phyloP scores from a whole-genome alignment of 345 rosid genomes.

The Reutealis trisperma region DNA sequence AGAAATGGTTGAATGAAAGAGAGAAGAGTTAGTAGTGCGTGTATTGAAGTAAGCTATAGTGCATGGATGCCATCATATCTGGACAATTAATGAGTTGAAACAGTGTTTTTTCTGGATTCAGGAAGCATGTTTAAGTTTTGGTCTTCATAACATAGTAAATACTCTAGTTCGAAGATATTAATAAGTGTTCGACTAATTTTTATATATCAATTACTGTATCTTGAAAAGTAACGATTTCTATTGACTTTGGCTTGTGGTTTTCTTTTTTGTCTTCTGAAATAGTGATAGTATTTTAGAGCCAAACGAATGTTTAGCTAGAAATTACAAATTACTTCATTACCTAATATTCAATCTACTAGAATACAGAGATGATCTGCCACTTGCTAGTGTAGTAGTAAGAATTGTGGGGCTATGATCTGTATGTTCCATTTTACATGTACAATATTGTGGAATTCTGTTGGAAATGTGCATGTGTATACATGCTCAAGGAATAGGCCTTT shows the following conservation, averaged over 20 bases:
- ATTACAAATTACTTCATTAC: not conserved
- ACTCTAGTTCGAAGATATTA: not conserved
- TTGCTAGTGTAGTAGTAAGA: not conserved
- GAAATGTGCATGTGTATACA: not conserved
- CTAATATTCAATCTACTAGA: not conserved
- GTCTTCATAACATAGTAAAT: not conserved
- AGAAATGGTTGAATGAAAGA: not conserved
- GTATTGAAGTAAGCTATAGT: not conserved
- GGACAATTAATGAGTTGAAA: not conserved
- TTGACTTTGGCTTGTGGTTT: not conserved
- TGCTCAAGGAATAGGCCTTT: no score
- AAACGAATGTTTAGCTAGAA: not conserved
- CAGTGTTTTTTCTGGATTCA: not conserved
- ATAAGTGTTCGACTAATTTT: not conserved
- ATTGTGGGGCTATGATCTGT: not conserved
- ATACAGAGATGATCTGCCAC: not conserved
- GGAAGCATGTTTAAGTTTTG: not conserved
- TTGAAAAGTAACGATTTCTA: not conserved
- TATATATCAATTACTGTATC: not conserved
- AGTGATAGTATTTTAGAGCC: not conserved
- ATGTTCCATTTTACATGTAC: no score
- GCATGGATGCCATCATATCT: not conserved
- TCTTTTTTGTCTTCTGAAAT: not conserved
- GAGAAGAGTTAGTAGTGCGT: not conserved
- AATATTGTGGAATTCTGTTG: not conserved